These are phyloP conservation scores for Lachancea quebecensis DNA, from an alignment of 805 yeast genomes.

Conservation along the genomic window DNA sequence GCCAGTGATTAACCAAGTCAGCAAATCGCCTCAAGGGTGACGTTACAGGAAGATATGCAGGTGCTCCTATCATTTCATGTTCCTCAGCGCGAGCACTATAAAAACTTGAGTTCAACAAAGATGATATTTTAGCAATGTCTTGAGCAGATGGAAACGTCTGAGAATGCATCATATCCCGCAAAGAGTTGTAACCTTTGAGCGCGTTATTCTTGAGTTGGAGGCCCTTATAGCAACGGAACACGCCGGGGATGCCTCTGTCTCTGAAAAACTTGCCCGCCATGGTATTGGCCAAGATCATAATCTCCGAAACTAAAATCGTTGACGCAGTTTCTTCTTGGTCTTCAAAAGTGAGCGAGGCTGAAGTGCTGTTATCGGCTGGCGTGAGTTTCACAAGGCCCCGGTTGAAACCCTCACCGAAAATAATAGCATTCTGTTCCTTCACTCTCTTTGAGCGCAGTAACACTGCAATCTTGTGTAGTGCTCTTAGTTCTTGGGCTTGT, in stretches of 20 bases:
- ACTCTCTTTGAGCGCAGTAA: constrained; percentile 27
- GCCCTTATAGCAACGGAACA: constrained; percentile 35
- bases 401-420: constrained; percentile 34
- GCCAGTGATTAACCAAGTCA: constrained; percentile 78
- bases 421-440: constrained; percentile 34
- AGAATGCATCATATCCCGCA: constrained; percentile 16
- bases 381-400: constrained; percentile 19
- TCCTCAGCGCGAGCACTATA: constrained; percentile 38
- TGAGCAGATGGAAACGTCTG: constrained; percentile 27
- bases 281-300: constrained; percentile 77
- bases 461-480: constrained; percentile 27
- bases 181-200: constrained; percentile 14
- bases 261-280: constrained; percentile 45
- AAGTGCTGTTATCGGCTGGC: constrained; percentile 8
- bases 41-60: constrained; percentile 64
- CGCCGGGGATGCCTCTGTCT: constrained; percentile 42
- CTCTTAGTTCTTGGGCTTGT: constrained; percentile 20
- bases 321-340: constrained; percentile 39
- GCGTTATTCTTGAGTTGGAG: constrained; percentile 28
- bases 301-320: constrained; percentile 64
- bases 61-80: constrained; percentile 62
- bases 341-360: constrained; percentile 16
- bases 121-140: constrained; percentile 38
- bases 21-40: constrained; percentile 84
- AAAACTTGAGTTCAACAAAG: constrained; percentile 47